Base-by-base conservation (phyloP, 805 yeast species). In the Brettanomyces nanus region DNA sequence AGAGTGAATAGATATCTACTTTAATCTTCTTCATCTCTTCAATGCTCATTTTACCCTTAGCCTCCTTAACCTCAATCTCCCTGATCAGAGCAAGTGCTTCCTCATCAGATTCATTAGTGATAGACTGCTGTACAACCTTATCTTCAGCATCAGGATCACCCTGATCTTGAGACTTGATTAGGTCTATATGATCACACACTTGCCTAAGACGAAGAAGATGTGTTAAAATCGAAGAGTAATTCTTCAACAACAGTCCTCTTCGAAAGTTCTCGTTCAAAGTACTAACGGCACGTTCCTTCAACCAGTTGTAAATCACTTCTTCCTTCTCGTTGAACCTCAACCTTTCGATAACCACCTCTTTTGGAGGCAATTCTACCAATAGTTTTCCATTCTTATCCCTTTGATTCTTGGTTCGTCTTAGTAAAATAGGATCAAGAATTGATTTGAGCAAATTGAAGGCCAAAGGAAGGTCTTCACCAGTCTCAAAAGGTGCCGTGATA, bases 401-500 rank as follows among this genome's bases (percentile, higher is more conserved):
- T 85, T 87, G 90, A 43, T 70, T 74, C 50, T 90, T 90, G 0
- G 97, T 89, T 51, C 97, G 67, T 49, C 97, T 69, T 45, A 90
- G 58, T 22, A 87, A 64, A 0, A 90, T 70, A 0, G 97, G 97
- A 44, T 84, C 87, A 40, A 89, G 61, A 20, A 90, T 80, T 0
- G 92, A 75, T 51, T 84, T 85, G n/a, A 90, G 84, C 4, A 87
- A 81, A 46, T 77, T 82, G 51, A 89, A 68, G 0, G 97, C 90
- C 45, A 78, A 77, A 5, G 73, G 66, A 18, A 81, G 69, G 22
- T 80, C 73, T 46, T 75, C 78, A 36, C 76, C 77, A 5, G 48
- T 42, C 48, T 85, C 92, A 59, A 85, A 89, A 1, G 96, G 96
- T 10, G 69, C 59, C 0, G 95, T 80, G 21, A 90, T 74, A 54